Base-by-base conservation (phyloP, 192 early-diverging fungal genomes). In the Diversispora epigaea region DNA sequence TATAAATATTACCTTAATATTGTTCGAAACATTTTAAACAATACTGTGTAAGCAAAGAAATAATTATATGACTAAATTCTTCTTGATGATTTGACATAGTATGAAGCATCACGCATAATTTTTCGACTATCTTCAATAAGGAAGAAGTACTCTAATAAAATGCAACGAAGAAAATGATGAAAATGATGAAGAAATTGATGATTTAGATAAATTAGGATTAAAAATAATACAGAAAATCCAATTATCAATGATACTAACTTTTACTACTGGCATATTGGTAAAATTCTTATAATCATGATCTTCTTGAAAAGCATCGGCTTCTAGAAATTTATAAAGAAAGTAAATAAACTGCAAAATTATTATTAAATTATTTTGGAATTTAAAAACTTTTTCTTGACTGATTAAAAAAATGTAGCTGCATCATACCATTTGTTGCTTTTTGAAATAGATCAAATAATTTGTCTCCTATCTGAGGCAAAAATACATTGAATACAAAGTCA, bases 391-490 rank as follows among this genome's bases (percentile, higher is more conserved):
- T 32, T 4, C 25, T 5, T 11, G 21, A 4, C 21, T 10, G 0
- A 22, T 1, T 54, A 46, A 58, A 4, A 32, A 68, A 68, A 54
- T n/a, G n/a, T n/a, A n/a, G n/a, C n/a, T n/a, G 4, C n/a, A 12
- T 32, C 73, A 57, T 75, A 86, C 92, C 91, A 73, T 83, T 85
- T 41, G 91, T 90, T 47, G 87, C 83, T 44, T 83, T 73, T 44
- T 91, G 85, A 68, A 91, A 89, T 71, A 91, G 87, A 44, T 89
- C 87, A 81, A 94, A 81, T 0, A 93, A 90, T 52, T 91, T 87
- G n/a, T 93, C 87, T 74, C 96, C 93, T 64, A 94, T 90, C 65
- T 91, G 89, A 10, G 94, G 92, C 73, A 98, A 72, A 65, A 94
- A 96, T 22, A 93, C 82, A 83, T 90, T 90, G 78, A 87, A 69